Conservation (phyloP, 805 yeast species). For the Candida wancherniae region DNA sequence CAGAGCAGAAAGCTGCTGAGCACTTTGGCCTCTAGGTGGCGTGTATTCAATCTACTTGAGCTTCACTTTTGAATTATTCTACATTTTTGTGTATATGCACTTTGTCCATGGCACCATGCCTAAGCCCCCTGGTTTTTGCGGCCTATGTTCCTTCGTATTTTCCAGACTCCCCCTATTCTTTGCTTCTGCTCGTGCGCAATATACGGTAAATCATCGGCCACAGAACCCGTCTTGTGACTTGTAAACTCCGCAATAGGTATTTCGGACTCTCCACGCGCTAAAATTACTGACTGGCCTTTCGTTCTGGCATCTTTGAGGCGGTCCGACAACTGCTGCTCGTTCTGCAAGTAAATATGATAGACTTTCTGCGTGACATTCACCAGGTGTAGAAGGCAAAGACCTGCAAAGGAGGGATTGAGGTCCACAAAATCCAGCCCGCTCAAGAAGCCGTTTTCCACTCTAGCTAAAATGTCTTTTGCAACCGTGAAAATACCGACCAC, state of each 20-base stretch:
- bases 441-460: slow-evolving; percentile 1
- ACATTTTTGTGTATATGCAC: no score
- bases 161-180: slow-evolving; percentile 54
- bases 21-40: no score
- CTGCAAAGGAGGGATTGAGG: slow-evolving; percentile 30
- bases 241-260: slow-evolving; percentile 55
- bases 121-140: slow-evolving; percentile 12
- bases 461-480: neutral
- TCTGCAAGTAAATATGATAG: slow-evolving; percentile 58
- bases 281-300: slow-evolving; percentile 29
- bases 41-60: no score
- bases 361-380: slow-evolving; percentile 35
- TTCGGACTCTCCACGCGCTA: slow-evolving; percentile 62
- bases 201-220: slow-evolving; percentile 15
- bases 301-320: slow-evolving; percentile 4
- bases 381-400: slow-evolving; percentile 66
- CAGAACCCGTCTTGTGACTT: slow-evolving; percentile 3
- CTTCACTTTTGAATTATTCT: no score
- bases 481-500: slow-evolving; percentile 11
- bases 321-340: slow-evolving; percentile 13
- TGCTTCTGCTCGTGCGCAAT: slow-evolving; percentile 28
- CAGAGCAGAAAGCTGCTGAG: no score
- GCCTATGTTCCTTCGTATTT: slow-evolving; percentile 35
- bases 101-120: neutral
- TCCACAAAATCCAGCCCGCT: slow-evolving; percentile 3